Base-by-base conservation (phyloP, 768 basidiomycete genomes). In the Xerocomellus chrysenteron region DNA sequence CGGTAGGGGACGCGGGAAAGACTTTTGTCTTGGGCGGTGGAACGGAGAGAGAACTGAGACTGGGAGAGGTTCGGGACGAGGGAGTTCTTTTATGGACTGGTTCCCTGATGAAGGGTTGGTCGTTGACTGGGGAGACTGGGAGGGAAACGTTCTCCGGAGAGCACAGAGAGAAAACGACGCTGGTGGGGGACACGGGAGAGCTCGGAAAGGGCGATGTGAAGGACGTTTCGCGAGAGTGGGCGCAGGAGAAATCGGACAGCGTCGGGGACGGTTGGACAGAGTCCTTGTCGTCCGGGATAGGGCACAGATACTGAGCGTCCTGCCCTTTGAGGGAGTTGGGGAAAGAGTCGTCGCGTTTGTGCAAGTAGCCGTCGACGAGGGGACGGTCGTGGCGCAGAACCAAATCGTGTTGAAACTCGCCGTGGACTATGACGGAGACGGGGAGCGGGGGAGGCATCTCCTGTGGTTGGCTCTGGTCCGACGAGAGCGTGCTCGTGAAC, bases 401-500 rank as follows among this genome's bases (percentile, higher is more conserved):
- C 1, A 67, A 4, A 8, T 71, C 69, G 2, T 69, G 69, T 0
- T 73, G 71, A 10, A 48, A 53, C 9, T 71, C 69, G 9, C 65
- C 63, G 3, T 71, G 69, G 3, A 71, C 65, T 4, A 71, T 61
- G n/a, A 71, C 67, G 5, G 69, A 73, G 3, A 69, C 69, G 33
- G 69, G 70, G 0, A 66, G 52, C 0, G 71, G 70, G 0, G 60
- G 69, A 17, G 62, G 54, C 2, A 65, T 43, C 21, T 71, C 69
- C 37, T 62, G 67, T 0, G 71, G 63, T 2, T 63, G 61, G 33
- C 69, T 73, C 36, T 73, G 71, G 16, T 73, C 71, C 0, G 69
- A 71, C 3, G 71, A 71, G 56, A 71, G 65, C 10, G 71, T 71
- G 40, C 69, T 71, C 0, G 69, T 73, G 58, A 71, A 73, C 0